Percentiles rank a stretch among this genome's conserved stretches.
Evolutionary conservation across 1,284 basidiomycete genomes (phyloP).

Genomic region (Schizophyllum commune): DNA sequence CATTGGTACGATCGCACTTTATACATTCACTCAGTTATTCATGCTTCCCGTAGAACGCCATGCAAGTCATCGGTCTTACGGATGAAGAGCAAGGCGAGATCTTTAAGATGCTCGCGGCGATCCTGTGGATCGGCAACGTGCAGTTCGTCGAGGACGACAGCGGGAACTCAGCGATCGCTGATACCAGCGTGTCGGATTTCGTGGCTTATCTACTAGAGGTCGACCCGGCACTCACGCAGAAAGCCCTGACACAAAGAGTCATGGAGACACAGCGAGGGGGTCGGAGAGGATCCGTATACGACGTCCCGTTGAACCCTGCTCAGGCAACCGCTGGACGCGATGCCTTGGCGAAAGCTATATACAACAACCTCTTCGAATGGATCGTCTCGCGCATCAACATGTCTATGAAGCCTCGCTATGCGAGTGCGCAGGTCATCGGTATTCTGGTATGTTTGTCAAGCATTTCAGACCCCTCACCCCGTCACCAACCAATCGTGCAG

Average conservation of each 20-base stretch:
- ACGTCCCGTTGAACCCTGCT: conserved; percentile 91
- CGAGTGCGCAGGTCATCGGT: conserved; percentile 84
- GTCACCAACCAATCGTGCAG: conserved; percentile 24
- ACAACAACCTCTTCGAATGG: conserved; percentile 99
- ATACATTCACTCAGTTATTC: neutral
- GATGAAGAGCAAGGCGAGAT: conserved; percentile 88
- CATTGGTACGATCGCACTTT: conserved; percentile 50
- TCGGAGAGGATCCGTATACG: conserved; percentile 89
- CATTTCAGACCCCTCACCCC: neutral
- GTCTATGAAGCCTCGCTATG: conserved; percentile 85
- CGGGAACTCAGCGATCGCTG: conserved; percentile 79
- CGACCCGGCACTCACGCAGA: conserved; percentile 73
- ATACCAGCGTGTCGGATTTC: conserved; percentile 91
- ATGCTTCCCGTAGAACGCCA: conserved; percentile 64
- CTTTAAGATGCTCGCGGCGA: conserved; percentile 85
- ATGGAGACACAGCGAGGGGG: conserved; percentile 94
- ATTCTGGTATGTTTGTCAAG: conserved; percentile 58
- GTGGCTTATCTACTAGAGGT: conserved; percentile 92
- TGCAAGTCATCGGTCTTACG: conserved; percentile 87
- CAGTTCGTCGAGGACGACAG: conserved; percentile 86
- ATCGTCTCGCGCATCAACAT: conserved; percentile 95
- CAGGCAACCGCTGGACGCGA: conserved; percentile 88
- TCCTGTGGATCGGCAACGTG: conserved; percentile 97
- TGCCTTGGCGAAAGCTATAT: conserved; percentile 93
- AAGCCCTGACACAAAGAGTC: conserved; percentile 79